Base-by-base conservation (phyloP, 768 basidiomycete species). In the Termitomyces sp. region DNA sequence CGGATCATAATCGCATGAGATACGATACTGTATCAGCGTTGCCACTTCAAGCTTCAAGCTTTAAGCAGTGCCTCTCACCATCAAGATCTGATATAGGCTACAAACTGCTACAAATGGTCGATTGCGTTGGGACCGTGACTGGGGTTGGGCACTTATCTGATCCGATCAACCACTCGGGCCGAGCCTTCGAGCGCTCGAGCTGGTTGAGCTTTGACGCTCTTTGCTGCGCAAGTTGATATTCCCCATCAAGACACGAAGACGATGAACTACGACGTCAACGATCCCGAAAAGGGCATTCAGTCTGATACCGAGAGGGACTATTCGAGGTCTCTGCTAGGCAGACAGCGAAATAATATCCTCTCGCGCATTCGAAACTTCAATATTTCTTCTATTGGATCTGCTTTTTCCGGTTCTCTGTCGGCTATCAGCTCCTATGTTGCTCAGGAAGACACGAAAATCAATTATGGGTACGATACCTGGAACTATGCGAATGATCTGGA, bases 341-440 rank as follows among this genome's bases (percentile, higher is more conserved):
- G 63, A 43, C 56, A 59, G 14, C 55, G 59, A 28, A 59, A 43
- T 41, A 40, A 43, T 41, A 40, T 69, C 18, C 61, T 69, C 23
- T 61, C 64, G 40, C 66, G 64, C 51, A 63, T 69, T 53, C 67
- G 64, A 28, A 66, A 60, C 57, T 67, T 69, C 54, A 68, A 66
- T 55, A 51, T 67, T 18, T 59, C 60, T 50, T 66, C 66, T 10
- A 58, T 70, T 26, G 62, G 66, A 26, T 66, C 64, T 61, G 52
- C 65, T 60, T 67, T 70, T 54, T 66, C 66, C 57, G 64, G 60
- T 5, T 56, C 61, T 54, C 35, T 59, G 41, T 61, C 64, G 41
- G 60, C 63, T 50, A 44, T 61, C 49, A 59, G 57, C 51, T 50
- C 58, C 41, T 55, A 61, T 47, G 55, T 57, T 38, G 46, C 57